Conservation (phyloP, 257 asterid species). For the Solanum clarkiae region DNA sequence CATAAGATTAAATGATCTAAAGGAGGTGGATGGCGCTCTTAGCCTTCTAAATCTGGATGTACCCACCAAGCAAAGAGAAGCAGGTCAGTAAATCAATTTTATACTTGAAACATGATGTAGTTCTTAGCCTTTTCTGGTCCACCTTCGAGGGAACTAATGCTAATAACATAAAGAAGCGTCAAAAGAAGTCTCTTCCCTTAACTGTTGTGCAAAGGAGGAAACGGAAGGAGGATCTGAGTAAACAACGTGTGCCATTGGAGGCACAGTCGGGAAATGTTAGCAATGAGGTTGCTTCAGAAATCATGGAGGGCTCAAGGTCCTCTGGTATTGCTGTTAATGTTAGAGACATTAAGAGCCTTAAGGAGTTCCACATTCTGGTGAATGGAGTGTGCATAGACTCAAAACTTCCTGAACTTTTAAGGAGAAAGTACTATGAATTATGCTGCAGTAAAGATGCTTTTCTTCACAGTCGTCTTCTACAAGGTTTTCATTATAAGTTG, state of each 20-base stretch:
- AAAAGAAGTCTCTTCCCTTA: conserved; percentile 43
- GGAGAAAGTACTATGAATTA: conserved; percentile 38
- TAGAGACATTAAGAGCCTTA: conserved; percentile 37
- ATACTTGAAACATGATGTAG: not conserved
- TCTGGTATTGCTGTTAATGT: conserved; percentile 18
- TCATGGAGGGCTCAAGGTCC: conserved; percentile 41
- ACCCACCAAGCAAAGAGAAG: not conserved
- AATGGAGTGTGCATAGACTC: conserved; percentile 47
- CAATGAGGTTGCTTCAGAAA: conserved; percentile 66
- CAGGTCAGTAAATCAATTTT: not conserved
- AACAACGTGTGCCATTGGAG: conserved; percentile 19
- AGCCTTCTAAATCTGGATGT: conserved; percentile 14
- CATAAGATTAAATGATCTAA: conserved; percentile 9
- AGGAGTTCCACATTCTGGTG: conserved; percentile 47
- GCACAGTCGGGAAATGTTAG: conserved; percentile 57
- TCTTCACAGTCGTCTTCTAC: conserved; percentile 46
- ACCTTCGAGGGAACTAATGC: conserved; percentile 20
- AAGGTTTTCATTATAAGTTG: conserved; percentile 46
- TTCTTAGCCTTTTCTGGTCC: not conserved
- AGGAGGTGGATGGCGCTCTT: conserved; percentile 19
- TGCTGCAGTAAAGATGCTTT: conserved; percentile 40
- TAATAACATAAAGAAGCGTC: conserved; percentile 25
- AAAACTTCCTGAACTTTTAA: conserved; percentile 37
- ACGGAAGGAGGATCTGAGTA: conserved; percentile 11
- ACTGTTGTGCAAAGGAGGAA: conserved; percentile 32